A percentile compares a stretch with the other conserved stretches of the same genome.
Evolutionary conservation across 768 basidiomycete genomes (phyloP).

Genomic region (Mycena belliarum): DNA sequence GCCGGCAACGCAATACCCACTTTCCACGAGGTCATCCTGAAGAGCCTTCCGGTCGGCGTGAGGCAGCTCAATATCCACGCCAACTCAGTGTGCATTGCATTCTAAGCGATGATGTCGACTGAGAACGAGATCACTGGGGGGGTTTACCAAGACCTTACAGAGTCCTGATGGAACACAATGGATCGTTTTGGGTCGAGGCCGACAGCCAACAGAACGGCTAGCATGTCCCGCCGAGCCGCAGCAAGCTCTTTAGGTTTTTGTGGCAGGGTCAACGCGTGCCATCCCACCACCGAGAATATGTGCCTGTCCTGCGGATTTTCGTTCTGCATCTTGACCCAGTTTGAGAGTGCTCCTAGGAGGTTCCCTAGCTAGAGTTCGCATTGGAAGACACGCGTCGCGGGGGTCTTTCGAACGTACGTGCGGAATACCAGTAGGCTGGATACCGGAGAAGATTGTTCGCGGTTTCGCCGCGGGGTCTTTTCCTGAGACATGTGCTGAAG

Average conservation of each 20-base stretch:
- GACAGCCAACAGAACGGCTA: slow-evolving; percentile 81
- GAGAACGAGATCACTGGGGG: not conserved
- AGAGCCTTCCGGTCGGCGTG: slow-evolving; percentile 78
- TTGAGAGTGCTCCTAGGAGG: slow-evolving; percentile 85
- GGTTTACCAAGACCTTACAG: slow-evolving; percentile 54
- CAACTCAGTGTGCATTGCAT: slow-evolving; percentile 80
- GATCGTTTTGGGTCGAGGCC: slow-evolving; percentile 79
- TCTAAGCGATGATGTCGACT: slow-evolving; percentile 43
- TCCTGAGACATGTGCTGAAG: not conserved
- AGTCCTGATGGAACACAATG: slow-evolving; percentile 85
- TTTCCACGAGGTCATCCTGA: slow-evolving; percentile 98
- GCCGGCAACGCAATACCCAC: slow-evolving; percentile 37
- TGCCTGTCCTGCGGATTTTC: slow-evolving; percentile 61
- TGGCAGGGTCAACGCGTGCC: slow-evolving; percentile 92
- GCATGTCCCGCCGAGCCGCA: slow-evolving; percentile 68
- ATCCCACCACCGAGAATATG: slow-evolving; percentile 87
- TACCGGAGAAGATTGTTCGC: slow-evolving; percentile 80
- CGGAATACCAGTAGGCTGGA: slow-evolving; percentile 90
- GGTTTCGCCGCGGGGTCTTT: not conserved
- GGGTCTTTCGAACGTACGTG: slow-evolving; percentile 57
- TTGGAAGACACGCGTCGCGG: slow-evolving; percentile 4
- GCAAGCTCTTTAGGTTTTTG: slow-evolving; percentile 72
- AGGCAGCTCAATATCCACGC: slow-evolving; percentile 90
- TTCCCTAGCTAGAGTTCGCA: slow-evolving; percentile 76
- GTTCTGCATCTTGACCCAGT: slow-evolving; percentile 84